Evolutionary conservation across 1,284 basidiomycete genomes (phyloP).

Genomic region (Trametes versicolor): DNA sequence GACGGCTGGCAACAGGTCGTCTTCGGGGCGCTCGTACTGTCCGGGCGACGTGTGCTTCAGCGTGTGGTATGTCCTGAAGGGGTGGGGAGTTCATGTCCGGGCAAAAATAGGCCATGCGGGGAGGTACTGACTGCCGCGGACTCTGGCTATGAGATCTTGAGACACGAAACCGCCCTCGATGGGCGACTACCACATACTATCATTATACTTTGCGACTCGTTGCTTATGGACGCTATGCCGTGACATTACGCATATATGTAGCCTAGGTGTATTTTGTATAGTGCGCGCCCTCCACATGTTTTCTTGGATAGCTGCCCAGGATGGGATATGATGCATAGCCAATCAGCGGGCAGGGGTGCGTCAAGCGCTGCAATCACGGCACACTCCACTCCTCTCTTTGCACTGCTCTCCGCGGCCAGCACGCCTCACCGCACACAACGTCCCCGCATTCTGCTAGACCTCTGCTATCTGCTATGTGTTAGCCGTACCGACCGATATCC

Average conservation of each 20-base stretch:
- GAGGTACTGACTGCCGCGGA: conserved; percentile 12
- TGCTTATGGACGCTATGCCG: conserved; percentile 19
- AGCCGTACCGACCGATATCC: conserved; percentile 12
- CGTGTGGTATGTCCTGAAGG: conserved; percentile 33
- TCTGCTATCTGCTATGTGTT: conserved; percentile 24
- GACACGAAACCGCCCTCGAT: conserved; percentile 14
- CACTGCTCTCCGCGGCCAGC: conserved; percentile 10
- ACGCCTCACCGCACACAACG: conserved; percentile 9
- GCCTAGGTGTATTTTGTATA: conserved; percentile 23
- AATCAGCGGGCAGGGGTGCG: conserved; percentile 28
- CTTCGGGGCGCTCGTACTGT: conserved; percentile 25
- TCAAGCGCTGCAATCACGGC: conserved; percentile 26
- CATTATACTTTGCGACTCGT: conserved; percentile 16
- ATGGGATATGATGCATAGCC: conserved; percentile 17
- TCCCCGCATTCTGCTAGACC: not conserved
- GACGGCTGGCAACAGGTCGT: conserved; percentile 24
- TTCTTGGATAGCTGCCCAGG: conserved; percentile 7
- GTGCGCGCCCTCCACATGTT: not conserved
- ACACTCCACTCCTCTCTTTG: conserved; percentile 13
- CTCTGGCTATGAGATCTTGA: not conserved
- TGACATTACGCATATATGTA: conserved; percentile 28
- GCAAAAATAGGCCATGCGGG: conserved; percentile 30
- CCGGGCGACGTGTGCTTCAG: conserved; percentile 25
- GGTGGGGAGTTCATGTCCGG: conserved; percentile 33
- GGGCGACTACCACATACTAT: conserved; percentile 24